These are phyloP conservation scores for Nevesoporus exiguus DNA, from an alignment of 768 basidiomycete genomes.

Conservation along the genomic window DNA sequence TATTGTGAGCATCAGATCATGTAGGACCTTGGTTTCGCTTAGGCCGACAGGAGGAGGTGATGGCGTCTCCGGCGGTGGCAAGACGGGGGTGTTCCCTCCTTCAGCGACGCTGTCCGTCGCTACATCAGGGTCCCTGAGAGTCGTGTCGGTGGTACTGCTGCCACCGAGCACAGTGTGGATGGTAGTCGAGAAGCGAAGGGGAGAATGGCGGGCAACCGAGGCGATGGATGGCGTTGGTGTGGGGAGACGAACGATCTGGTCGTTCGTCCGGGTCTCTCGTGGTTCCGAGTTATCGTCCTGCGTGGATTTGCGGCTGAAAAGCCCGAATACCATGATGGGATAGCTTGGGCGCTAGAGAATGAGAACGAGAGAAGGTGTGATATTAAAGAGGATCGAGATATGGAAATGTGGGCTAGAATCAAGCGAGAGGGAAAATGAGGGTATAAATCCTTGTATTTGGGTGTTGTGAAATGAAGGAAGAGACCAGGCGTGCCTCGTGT, in stretches of 20 bases:
- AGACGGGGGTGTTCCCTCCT: slow-evolving; percentile 13
- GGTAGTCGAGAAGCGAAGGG: slow-evolving; percentile 21
- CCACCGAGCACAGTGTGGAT: slow-evolving; percentile 12
- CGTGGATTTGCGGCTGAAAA: slow-evolving; percentile 37
- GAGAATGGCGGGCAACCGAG: slow-evolving; percentile 27
- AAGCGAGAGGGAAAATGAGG: slow-evolving; percentile 1
- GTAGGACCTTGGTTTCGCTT: slow-evolving; percentile 43
- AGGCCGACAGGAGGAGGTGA: slow-evolving; percentile 38
- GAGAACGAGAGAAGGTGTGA: slow-evolving; percentile 2
- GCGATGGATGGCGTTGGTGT: slow-evolving; percentile 53
- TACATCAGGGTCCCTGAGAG: slow-evolving; percentile 17
- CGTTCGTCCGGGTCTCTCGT: neutral
- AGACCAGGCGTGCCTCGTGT: slow-evolving; percentile 16
- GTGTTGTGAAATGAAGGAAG: slow-evolving; percentile 13
- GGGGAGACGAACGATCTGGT: slow-evolving; percentile 37
- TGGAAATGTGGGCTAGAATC: slow-evolving; percentile 1
- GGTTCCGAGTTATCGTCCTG: slow-evolving; percentile 9
- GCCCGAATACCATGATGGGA: slow-evolving; percentile 39
- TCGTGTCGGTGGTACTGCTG: slow-evolving; percentile 25
- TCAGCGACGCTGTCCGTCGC: slow-evolving; percentile 6
- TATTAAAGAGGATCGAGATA: slow-evolving; percentile 10
- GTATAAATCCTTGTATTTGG: slow-evolving; percentile 6
- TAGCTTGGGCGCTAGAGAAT: neutral
- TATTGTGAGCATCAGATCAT: slow-evolving; percentile 52
- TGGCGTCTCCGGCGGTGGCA: slow-evolving; percentile 29